Percentiles rank a stretch among this genome's conserved stretches.
Conservation (phyloP, 768 basidiomycete genomes). For the Boletus rex-veris region DNA sequence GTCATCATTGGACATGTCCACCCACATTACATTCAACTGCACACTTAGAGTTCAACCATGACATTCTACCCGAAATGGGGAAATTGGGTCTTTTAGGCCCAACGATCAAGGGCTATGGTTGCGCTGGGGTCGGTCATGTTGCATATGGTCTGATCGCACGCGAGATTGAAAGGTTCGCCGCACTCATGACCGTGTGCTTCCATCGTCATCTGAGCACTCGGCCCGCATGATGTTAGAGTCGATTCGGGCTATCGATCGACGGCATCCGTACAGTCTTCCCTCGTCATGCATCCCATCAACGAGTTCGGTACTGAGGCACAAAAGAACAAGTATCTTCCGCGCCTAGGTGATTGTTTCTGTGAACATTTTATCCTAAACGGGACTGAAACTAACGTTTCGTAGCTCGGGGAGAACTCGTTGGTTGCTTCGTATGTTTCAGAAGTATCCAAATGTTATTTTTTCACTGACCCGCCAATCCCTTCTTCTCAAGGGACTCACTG, state of each 20-base stretch:
- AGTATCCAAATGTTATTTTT: not conserved
- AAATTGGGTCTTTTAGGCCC: slow-evolving; percentile 86
- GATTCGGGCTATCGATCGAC: slow-evolving; percentile 97
- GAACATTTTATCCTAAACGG: not conserved
- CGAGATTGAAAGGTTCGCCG: slow-evolving; percentile 80
- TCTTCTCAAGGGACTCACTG: slow-evolving; percentile 77
- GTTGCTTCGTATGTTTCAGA: slow-evolving; percentile 76
- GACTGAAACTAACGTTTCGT: slow-evolving; percentile 7
- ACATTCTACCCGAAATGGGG: slow-evolving; percentile 88
- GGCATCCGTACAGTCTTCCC: slow-evolving; percentile 91
- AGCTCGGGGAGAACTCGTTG: slow-evolving; percentile 85
- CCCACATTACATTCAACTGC: not conserved
- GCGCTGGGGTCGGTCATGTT: slow-evolving; percentile 87
- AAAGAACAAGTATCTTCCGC: slow-evolving; percentile 87
- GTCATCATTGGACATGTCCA: slow-evolving; percentile 9
- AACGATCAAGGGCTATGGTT: slow-evolving; percentile 91
- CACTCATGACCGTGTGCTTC: not conserved
- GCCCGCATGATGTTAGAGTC: slow-evolving; percentile 48
- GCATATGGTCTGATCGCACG: slow-evolving; percentile 93
- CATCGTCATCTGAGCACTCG: not conserved
- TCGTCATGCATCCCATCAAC: slow-evolving; percentile 94
- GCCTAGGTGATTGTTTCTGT: slow-evolving; percentile 51
- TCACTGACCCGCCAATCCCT: not conserved
- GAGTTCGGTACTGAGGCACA: slow-evolving; percentile 88
- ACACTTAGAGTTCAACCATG: slow-evolving; percentile 65